These are phyloP conservation scores for Coprinellus aureogranulatus DNA, from an alignment of 768 basidiomycete genomes.

Conservation along the genomic window DNA sequence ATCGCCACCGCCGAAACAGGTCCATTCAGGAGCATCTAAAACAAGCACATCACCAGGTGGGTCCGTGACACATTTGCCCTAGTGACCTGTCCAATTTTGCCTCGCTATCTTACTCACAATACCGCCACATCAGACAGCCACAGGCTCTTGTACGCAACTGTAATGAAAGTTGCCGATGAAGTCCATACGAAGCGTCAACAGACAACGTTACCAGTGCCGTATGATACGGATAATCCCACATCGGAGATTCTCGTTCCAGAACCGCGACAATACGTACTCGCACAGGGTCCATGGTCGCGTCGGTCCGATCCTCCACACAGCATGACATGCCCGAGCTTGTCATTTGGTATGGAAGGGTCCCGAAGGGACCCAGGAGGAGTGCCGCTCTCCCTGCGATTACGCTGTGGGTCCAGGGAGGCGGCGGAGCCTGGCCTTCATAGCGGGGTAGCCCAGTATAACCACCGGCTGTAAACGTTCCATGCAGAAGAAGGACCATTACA, in stretches of 20 bases:
- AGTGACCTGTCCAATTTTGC: not conserved
- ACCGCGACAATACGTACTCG: not conserved
- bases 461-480: not conserved
- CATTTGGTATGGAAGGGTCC: no score
- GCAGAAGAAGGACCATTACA: not conserved
- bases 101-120: not conserved
- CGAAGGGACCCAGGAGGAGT: no score
- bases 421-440: not conserved
- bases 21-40: not conserved
- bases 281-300: constrained; percentile 1
- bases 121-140: not conserved
- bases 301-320: not conserved
- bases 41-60: no score
- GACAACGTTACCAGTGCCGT: constrained; percentile 1
- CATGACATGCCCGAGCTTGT: not conserved
- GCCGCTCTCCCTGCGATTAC: no score
- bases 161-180: constrained; percentile 5
- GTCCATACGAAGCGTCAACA: not conserved
- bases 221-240: not conserved
- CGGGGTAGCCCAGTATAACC: not conserved
- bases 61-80: not conserved
- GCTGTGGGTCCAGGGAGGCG: not conserved
- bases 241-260: constrained; percentile 1
- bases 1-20: not conserved
- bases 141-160: not conserved